A percentile compares a stretch with the other conserved stretches of the same genome.
These are phyloP conservation scores for Draba incana DNA, from an alignment of 345 rosid species.

Conservation along the genomic window DNA sequence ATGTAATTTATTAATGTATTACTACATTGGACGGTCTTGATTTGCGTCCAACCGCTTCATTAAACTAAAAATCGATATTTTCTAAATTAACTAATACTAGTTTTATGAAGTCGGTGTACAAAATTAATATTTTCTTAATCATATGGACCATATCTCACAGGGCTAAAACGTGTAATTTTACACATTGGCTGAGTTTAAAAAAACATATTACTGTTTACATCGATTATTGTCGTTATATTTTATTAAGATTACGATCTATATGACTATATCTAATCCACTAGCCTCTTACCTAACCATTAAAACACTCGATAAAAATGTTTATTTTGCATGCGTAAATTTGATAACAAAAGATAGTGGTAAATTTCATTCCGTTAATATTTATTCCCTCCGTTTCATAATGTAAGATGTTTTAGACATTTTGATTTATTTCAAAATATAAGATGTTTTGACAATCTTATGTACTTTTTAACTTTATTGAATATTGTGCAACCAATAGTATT, in stretches of 20 bases:
- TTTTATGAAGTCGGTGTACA: constrained; percentile 33
- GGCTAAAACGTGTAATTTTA: constrained; percentile 27
- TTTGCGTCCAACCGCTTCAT: constrained; percentile 31
- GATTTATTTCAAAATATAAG: no score
- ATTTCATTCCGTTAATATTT: neutral
- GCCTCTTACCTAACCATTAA: constrained; percentile 34
- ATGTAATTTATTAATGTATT: constrained; percentile 21
- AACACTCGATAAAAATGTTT: constrained; percentile 5
- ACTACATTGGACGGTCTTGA: constrained; percentile 35
- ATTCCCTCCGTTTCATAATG: no score
- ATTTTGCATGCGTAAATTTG: constrained; percentile 1
- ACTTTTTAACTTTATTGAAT: no score
- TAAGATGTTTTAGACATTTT: no score
- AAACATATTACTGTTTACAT: constrained; percentile 9
- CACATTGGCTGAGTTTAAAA: constrained; percentile 8
- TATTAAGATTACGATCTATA: constrained; percentile 20
- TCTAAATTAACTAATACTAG: neutral
- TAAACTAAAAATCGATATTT: neutral
- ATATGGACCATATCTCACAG: constrained; percentile 1
- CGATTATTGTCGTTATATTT: constrained; percentile 33
- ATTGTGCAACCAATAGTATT: no score
- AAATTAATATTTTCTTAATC: constrained; percentile 17
- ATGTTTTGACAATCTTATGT: no score
- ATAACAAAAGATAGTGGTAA: neutral
- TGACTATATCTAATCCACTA: constrained; percentile 38